phyloP scores from a whole-genome alignment of 192 early-diverging fungal species.

The Podila clonocystis region DNA sequence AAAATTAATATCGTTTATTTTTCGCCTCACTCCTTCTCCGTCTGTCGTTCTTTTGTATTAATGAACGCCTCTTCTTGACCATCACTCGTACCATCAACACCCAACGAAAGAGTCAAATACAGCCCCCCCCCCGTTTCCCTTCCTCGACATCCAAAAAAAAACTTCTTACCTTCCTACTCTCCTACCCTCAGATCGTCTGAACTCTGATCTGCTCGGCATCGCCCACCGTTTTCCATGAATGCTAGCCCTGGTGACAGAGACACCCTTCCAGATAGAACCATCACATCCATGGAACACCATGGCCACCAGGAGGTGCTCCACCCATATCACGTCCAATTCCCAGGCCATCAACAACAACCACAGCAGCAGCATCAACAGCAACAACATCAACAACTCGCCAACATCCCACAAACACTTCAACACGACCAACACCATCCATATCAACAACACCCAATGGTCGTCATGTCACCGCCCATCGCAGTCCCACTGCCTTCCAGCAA shows the following conservation, averaged over 20 bases:
- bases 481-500: not conserved
- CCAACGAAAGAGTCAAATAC: no score
- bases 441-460: constrained; percentile 1
- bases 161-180: not conserved
- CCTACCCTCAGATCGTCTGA: not conserved
- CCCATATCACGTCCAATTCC: no score
- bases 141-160: not conserved
- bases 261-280: not conserved
- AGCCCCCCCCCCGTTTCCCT: no score
- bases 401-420: not conserved
- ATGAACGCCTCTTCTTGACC: no score
- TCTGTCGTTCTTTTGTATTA: not conserved
- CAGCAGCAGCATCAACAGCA: not conserved
- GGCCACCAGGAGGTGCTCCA: not conserved
- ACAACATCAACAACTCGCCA: not conserved
- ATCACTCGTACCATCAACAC: no score
- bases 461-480: not conserved
- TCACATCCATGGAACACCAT: not conserved
- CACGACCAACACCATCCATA: constrained; percentile 1
- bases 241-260: not conserved
- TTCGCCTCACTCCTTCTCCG: not conserved
- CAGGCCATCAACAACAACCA: not conserved
- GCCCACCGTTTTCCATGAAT: not conserved
- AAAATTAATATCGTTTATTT: not conserved
- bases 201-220: not conserved